Conservation (phyloP, 345 rosid genomes). For the Eucalyptus sp. region DNA sequence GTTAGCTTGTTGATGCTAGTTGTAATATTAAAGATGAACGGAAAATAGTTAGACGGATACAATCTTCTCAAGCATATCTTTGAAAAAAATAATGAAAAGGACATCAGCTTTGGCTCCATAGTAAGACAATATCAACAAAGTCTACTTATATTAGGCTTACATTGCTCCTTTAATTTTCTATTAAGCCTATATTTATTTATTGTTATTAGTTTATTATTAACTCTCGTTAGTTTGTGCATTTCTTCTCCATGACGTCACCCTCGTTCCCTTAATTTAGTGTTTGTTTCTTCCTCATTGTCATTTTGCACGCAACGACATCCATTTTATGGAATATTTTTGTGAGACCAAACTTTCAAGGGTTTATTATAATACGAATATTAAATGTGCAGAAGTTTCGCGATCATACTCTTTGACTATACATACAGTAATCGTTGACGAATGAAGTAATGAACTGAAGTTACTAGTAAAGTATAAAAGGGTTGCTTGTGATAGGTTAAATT, state of each 20-base stretch:
- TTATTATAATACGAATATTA: not conserved
- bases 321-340: not conserved
- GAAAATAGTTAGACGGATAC: not conserved
- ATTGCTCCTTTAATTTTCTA: not conserved
- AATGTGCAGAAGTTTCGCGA: not conserved
- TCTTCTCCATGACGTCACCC: not conserved
- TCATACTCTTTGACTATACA: not conserved
- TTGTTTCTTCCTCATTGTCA: not conserved
- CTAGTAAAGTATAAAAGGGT: not conserved
- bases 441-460: not conserved
- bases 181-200: not conserved
- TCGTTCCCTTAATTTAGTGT: not conserved
- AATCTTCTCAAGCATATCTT: not conserved
- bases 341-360: not conserved
- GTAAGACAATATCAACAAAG: not conserved
- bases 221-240: not conserved
- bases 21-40: not conserved
- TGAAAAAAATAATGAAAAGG: not conserved
- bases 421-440: not conserved
- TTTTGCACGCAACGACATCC: not conserved
- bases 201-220: not conserved
- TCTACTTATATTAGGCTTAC: not conserved
- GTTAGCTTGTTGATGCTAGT: not conserved
- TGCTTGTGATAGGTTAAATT: not conserved
- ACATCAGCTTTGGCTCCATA: not conserved